phyloP scores from a whole-genome alignment of 768 basidiomycete species.

The Termitomyces sp. region DNA sequence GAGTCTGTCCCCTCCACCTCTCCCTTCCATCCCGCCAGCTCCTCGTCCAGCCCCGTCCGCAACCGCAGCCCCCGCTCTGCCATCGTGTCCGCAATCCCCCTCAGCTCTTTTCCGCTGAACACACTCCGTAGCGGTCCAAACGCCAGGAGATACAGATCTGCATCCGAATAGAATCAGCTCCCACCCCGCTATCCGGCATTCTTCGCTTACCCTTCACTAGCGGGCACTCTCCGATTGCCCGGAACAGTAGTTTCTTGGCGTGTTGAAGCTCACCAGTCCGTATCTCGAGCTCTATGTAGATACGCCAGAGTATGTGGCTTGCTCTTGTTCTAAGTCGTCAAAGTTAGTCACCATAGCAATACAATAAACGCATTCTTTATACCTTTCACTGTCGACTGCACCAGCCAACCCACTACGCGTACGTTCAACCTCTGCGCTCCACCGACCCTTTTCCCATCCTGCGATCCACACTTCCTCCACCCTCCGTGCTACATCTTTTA shows the following conservation, averaged over 20 bases:
- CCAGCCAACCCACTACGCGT: slow-evolving; percentile 58
- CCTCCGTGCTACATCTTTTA: slow-evolving; percentile 57
- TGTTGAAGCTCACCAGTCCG: slow-evolving; percentile 49
- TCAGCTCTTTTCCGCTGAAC: slow-evolving; percentile 60
- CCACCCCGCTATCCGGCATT: background rate
- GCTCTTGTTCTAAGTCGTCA: slow-evolving; percentile 49
- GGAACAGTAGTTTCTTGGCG: slow-evolving; percentile 72
- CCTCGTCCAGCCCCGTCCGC: slow-evolving; percentile 58
- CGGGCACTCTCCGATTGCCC: slow-evolving; percentile 74
- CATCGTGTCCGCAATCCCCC: slow-evolving; percentile 67
- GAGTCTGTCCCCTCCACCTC: slow-evolving; percentile 26
- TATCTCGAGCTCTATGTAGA: slow-evolving; percentile 79
- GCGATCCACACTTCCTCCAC: slow-evolving; percentile 74
- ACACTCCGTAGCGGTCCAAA: slow-evolving; percentile 66
- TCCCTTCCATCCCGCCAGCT: slow-evolving; percentile 41
- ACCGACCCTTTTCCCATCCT: slow-evolving; percentile 73
- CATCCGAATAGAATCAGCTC: background rate
- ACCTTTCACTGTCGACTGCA: slow-evolving; percentile 71
- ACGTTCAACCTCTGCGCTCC: slow-evolving; percentile 69
- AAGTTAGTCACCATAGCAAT: background rate
- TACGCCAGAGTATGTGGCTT: slow-evolving; percentile 67
- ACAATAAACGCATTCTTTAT: slow-evolving; percentile 13
- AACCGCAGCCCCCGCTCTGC: slow-evolving; percentile 69
- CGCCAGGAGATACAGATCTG: slow-evolving; percentile 76
- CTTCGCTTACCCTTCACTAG: slow-evolving; percentile 60